phyloP scores from a whole-genome alignment of 441 rosid species.

The Kokia cookei region DNA sequence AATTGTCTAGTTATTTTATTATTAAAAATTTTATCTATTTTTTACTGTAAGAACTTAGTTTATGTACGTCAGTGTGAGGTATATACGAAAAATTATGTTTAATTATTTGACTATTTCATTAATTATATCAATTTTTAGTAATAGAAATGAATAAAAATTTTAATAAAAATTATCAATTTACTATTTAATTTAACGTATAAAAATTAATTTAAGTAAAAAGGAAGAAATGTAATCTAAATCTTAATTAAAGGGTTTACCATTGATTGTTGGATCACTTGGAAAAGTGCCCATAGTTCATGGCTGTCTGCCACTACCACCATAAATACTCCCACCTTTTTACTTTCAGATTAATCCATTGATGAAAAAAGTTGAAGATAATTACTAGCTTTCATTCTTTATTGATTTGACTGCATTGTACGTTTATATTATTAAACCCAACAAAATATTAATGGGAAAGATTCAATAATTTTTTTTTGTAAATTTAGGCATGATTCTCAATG shows the following conservation, averaged over 20 bases:
- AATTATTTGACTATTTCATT: accelerated
- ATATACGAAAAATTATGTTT: accelerated
- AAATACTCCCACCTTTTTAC: not conserved
- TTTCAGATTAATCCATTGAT: not conserved
- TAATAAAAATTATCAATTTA: too few species aligned
- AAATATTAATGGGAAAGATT: not conserved
- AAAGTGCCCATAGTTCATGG: not conserved
- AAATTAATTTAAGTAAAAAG: too few species aligned
- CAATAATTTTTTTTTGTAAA: not conserved
- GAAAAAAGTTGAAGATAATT: not conserved
- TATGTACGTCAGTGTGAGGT: accelerated
- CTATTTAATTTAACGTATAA: too few species aligned
- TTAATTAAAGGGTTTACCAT: too few species aligned
- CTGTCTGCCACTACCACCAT: not conserved
- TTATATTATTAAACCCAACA: not conserved
- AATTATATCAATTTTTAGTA: accelerated
- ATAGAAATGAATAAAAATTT: too few species aligned
- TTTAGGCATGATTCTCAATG: too few species aligned
- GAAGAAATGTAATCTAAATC: too few species aligned
- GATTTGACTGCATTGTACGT: not conserved
- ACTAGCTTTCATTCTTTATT: not conserved
- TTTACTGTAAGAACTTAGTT: too few species aligned
- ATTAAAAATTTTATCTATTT: too few species aligned
- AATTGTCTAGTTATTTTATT: accelerated
- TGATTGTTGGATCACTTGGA: too few species aligned